Conservation (phyloP, 2,329 filamentous ascomycete species). For the Alternaria incomplexa region DNA sequence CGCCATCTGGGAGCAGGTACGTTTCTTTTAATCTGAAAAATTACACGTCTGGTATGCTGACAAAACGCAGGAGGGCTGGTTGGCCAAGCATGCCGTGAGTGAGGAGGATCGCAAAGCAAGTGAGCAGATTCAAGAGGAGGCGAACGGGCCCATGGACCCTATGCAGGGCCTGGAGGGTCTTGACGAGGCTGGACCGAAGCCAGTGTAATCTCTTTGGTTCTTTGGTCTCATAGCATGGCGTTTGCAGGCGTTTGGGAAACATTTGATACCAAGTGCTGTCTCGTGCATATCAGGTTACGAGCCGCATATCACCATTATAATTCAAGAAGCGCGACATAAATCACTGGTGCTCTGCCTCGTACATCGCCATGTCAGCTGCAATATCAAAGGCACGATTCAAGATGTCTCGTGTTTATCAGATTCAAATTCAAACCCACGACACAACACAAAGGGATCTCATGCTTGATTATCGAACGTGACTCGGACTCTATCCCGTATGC, state of each 20-base stretch:
- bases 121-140: constrained; percentile 60
- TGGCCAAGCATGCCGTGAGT: constrained; percentile 83
- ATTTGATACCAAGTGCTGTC: constrained; percentile 12
- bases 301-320: too few relatives aligned
- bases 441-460: constrained; percentile 32
- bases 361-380: neutral
- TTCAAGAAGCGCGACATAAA: too few relatives aligned
- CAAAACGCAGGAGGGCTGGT: constrained; percentile 78
- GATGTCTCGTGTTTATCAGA: neutral
- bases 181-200: constrained; percentile 91
- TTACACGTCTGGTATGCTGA: constrained; percentile 15
- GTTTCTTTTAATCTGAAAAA: constrained; percentile 37
- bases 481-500: constrained; percentile 18
- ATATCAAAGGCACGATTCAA: neutral
- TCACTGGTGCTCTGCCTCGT: neutral
- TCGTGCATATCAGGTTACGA: neutral
- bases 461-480: constrained; percentile 28
- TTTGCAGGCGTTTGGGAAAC: constrained; percentile 23
- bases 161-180: constrained; percentile 96
- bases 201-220: constrained; percentile 56
- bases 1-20: constrained; percentile 95
- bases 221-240: constrained; percentile 16
- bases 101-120: constrained; percentile 75
- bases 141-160: constrained; percentile 72
- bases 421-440: neutral